Conservation (phyloP, 768 basidiomycete species). For the Collybiopsis confluens region DNA sequence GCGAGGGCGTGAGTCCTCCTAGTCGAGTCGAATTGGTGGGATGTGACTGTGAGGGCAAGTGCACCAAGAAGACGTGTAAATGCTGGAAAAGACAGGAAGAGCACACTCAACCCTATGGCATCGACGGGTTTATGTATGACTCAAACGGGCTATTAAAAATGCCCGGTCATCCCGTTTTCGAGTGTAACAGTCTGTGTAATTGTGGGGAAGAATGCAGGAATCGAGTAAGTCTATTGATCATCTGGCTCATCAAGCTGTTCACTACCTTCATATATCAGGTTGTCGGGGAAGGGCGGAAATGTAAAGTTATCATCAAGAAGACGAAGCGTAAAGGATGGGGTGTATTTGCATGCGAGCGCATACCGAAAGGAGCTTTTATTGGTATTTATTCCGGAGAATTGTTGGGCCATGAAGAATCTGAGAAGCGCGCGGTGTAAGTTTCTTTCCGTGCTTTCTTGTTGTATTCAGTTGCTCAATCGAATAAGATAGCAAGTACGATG, state of each 20-base stretch:
- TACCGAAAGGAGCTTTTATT: constrained; percentile 65
- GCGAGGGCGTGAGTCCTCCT: constrained; percentile 62
- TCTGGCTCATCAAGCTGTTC: too few species aligned
- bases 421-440: constrained; percentile 63
- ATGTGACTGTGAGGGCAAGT: constrained; percentile 63
- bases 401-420: constrained; percentile 61
- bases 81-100: constrained; percentile 59
- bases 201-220: constrained; percentile 83
- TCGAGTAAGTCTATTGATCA: constrained; percentile 45
- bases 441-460: neutral
- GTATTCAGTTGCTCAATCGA: neutral
- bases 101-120: constrained; percentile 26
- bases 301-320: constrained; percentile 58
- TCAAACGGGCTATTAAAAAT: constrained; percentile 47
- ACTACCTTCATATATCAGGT: constrained; percentile 43
- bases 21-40: constrained; percentile 53
- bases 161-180: constrained; percentile 64
- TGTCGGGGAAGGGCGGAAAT: constrained; percentile 74
- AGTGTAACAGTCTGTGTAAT: constrained; percentile 79
- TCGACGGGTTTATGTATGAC: constrained; percentile 66
- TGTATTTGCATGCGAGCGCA: constrained; percentile 68
- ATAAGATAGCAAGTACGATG: constrained; percentile 59
- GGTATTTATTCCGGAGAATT: constrained; percentile 87
- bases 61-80: constrained; percentile 67
- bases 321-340: constrained; percentile 86